Conservation (phyloP, 345 rosid genomes). For the Syzygium aqueum region DNA sequence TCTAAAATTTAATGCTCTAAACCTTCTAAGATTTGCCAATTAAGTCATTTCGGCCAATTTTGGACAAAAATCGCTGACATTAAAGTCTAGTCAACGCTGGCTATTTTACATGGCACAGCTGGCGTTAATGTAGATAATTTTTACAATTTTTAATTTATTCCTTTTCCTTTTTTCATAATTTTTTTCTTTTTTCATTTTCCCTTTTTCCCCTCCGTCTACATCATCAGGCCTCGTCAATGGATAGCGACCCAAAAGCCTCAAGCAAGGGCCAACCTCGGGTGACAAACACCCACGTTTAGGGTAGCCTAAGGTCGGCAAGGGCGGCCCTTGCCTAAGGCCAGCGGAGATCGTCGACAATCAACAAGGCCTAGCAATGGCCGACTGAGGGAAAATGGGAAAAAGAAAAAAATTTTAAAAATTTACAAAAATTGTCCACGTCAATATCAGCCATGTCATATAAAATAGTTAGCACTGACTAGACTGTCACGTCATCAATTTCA, state of each 20-base stretch:
- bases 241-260: not conserved
- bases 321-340: not conserved
- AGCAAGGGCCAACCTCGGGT: not conserved
- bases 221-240: not conserved
- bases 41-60: not conserved
- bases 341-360: too few relatives aligned
- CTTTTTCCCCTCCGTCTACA: not conserved
- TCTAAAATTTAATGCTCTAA: not conserved
- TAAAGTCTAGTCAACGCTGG: not conserved
- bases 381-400: not conserved
- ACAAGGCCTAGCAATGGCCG: too few relatives aligned
- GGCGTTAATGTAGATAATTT: not conserved
- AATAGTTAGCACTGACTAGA: not conserved
- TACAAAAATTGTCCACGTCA: not conserved
- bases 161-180: not conserved
- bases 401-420: not conserved
- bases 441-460: too few relatives aligned
- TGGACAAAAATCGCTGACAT: accelerated
- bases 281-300: not conserved
- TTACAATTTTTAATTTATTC: not conserved
- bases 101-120: accelerated
- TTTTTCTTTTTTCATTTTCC: not conserved
- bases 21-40: too few relatives aligned
- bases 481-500: not conserved
- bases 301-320: not conserved